phyloP scores from a whole-genome alignment of 2,329 filamentous ascomycete genomes.

The Chalaropsis ovoidea region DNA sequence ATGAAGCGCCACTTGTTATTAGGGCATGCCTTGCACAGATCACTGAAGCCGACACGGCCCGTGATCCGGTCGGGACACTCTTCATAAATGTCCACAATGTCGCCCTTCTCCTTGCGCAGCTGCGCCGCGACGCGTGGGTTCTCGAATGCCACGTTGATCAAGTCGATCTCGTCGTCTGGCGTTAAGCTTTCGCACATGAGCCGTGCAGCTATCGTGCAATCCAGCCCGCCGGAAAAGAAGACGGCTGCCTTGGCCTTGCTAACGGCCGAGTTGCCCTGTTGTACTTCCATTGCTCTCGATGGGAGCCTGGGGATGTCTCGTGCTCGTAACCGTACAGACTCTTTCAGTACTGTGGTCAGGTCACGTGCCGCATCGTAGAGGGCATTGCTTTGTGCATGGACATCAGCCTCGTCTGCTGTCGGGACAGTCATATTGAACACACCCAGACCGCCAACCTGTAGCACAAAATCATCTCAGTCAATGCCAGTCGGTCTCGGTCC shows the following conservation, averaged over 20 bases:
- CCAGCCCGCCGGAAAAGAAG: constrained; percentile 86
- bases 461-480: constrained; percentile 26
- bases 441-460: constrained; percentile 46
- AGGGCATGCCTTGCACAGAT: constrained; percentile 61
- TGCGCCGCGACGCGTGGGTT: constrained; percentile 66
- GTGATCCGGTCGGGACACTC: constrained; percentile 84
- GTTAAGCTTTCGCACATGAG: constrained; percentile 69
- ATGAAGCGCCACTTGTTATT: constrained; percentile 72
- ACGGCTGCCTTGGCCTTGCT: constrained; percentile 53
- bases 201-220: constrained; percentile 80
- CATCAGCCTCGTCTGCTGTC: constrained; percentile 23
- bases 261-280: constrained; percentile 25
- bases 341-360: constrained; percentile 9
- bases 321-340: constrained; percentile 51
- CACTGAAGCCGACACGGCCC: constrained; percentile 66
- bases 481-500: background rate
- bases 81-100: constrained; percentile 52
- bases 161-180: constrained; percentile 58
- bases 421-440: constrained; percentile 43
- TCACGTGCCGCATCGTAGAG: background rate
- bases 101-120: constrained; percentile 32
- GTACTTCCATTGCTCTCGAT: constrained; percentile 28
- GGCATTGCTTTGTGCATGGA: background rate
- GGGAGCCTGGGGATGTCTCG: constrained; percentile 54
- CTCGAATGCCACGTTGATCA: constrained; percentile 94